Evolutionary conservation across 140 eudicot genomes (phyloP).

Genomic region (Flaveria floridana): DNA sequence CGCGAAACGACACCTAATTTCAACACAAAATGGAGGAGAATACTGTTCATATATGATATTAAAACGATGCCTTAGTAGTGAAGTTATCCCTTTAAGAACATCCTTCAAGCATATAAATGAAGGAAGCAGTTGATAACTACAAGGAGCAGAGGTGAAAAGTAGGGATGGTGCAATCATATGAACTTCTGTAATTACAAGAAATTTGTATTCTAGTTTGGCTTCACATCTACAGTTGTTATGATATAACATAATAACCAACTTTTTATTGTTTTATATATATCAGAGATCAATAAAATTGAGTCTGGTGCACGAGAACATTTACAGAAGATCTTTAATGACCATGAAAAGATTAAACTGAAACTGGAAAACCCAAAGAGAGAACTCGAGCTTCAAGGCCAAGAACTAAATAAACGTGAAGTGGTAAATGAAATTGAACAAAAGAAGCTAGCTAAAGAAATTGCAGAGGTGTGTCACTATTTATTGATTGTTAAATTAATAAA

Average conservation of each 20-base stretch:
- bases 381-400: slow-evolving; percentile 65
- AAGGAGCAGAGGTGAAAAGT: too few species aligned
- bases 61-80: too few species aligned
- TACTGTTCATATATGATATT: too few species aligned
- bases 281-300: slow-evolving; percentile 71
- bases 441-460: slow-evolving; percentile 68
- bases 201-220: slow-evolving; percentile 15
- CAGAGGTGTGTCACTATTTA: slow-evolving; percentile 46
- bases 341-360: slow-evolving; percentile 61
- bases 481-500: background rate
- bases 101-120: too few species aligned
- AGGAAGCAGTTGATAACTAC: too few species aligned
- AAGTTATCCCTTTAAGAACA: too few species aligned
- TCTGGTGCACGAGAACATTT: slow-evolving; percentile 63
- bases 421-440: slow-evolving; percentile 60
- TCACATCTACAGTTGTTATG: background rate
- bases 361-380: slow-evolving; percentile 49
- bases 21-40: too few species aligned
- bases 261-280: slow-evolving; percentile 21
- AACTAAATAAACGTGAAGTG: slow-evolving; percentile 69
- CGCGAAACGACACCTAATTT: too few species aligned
- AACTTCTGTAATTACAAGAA: background rate
- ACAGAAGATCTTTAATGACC: slow-evolving; percentile 63
- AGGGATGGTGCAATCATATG: too few species aligned
- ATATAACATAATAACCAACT: background rate